Evolutionary conservation across 139 green algal species (phyloP).

Genomic region (Chlamydomonas eustigma): DNA sequence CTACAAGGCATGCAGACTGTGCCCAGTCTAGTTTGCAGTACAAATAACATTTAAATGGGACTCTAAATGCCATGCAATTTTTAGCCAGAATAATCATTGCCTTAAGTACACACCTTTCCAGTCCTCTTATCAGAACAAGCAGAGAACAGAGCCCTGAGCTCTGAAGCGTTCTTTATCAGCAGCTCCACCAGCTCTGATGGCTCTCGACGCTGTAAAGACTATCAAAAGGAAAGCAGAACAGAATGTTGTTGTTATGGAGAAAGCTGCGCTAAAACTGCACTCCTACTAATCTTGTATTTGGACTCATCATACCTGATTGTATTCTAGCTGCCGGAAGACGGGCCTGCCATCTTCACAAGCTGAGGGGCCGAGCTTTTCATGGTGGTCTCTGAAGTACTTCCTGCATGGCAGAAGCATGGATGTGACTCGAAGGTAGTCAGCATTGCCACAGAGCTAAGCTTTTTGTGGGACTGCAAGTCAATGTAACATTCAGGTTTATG

Average conservation of each 20-base stretch:
- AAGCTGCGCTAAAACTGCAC: too few relatives aligned
- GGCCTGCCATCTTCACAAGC: conserved; percentile 27
- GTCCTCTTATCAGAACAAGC: neutral
- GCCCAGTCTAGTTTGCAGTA: too few relatives aligned
- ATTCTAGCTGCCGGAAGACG: conserved; percentile 14
- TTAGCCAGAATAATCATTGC: too few relatives aligned
- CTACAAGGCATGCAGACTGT: too few relatives aligned
- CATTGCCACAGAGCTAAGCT: too few relatives aligned
- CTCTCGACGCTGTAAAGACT: neutral
- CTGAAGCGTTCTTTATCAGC: neutral
- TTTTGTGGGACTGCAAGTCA: too few relatives aligned
- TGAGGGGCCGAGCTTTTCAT: conserved; percentile 21
- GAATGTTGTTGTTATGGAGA: too few relatives aligned
- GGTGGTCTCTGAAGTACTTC: conserved; percentile 17
- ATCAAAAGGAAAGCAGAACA: too few relatives aligned
- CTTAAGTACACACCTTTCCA: neutral
- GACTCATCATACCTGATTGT: conserved; percentile 23
- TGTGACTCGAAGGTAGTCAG: too few relatives aligned
- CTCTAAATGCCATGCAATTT: too few relatives aligned
- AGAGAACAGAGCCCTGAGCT: neutral
- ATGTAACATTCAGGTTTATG: neutral
- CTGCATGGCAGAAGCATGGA: conserved; percentile 7
- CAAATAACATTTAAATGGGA: too few relatives aligned
- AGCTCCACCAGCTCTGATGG: neutral
- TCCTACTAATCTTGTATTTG: too few relatives aligned